A percentile compares a stretch with the other conserved stretches of the same genome.
Conservation (phyloP, 1,284 basidiomycete genomes). For the Termitomyces sp. region DNA sequence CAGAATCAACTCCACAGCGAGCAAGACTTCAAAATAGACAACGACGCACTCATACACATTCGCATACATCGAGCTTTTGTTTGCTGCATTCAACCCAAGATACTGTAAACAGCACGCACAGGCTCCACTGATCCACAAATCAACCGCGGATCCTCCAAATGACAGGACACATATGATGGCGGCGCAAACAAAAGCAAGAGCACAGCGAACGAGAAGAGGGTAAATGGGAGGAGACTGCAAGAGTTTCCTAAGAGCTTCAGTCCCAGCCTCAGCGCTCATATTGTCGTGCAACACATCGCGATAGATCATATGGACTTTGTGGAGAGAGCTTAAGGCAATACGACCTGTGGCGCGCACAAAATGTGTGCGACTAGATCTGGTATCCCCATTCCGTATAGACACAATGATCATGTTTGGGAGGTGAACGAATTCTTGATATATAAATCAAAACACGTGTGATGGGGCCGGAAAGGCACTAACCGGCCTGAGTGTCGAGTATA, state of each 20-base stretch:
- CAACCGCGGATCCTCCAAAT: slow-evolving; percentile 78
- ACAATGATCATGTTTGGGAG: slow-evolving; percentile 77
- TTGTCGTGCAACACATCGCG: slow-evolving; percentile 75
- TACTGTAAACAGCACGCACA: slow-evolving; percentile 71
- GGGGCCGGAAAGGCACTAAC: slow-evolving; percentile 21
- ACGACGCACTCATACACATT: slow-evolving; percentile 83
- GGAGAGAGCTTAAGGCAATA: slow-evolving; percentile 68
- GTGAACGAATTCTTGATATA: slow-evolving; percentile 64
- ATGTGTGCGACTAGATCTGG: slow-evolving; percentile 61
- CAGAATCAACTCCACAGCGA: slow-evolving; percentile 1
- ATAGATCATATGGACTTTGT: slow-evolving; percentile 72
- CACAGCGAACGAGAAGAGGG: slow-evolving; percentile 55
- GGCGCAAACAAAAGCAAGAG: slow-evolving; percentile 69
- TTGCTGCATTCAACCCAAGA: slow-evolving; percentile 71
- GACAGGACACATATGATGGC: slow-evolving; percentile 76
- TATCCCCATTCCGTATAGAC: slow-evolving; percentile 63
- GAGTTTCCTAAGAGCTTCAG: slow-evolving; percentile 53
- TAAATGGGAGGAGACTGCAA: slow-evolving; percentile 61
- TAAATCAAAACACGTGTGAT: not conserved
- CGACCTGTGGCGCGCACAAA: slow-evolving; percentile 74
- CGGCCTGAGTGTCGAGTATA: slow-evolving; percentile 40
- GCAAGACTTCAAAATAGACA: not conserved
- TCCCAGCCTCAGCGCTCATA: slow-evolving; percentile 62
- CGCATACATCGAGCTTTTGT: slow-evolving; percentile 78
- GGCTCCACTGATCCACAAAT: slow-evolving; percentile 75